Evolutionary conservation across 345 rosid genomes (phyloP), one percentile per base, ranked within the genome.

Genomic region (Angophora floribunda): DNA sequence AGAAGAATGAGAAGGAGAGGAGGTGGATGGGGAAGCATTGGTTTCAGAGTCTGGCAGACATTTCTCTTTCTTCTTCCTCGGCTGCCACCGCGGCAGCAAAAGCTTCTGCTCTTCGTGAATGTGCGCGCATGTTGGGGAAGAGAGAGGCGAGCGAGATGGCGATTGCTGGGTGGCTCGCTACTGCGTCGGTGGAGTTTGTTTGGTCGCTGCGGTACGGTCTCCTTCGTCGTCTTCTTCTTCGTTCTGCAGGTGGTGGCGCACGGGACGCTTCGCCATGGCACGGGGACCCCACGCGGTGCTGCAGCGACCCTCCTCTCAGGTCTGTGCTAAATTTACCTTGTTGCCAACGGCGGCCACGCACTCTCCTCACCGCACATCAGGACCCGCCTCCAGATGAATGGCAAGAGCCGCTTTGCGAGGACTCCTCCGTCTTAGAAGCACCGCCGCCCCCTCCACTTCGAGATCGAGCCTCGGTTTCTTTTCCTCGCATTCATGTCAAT

Each of bases 371-470:
- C 82, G 12, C 14, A 49, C 84, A 22, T 41, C 49, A 28, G 86
- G 53, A 44, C 51, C 14, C 85, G 78, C 26, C 63, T 85, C 87
- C 94, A 92, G 90, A 94, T 95, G 97, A 93, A 95, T 95, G 96
- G 96, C 96, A 92, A 94, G 93, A 88, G 91, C 91, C 90, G 89
- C 93, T 89, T 91, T 92, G 26, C 94, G 93, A 89, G 90, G 91
- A 63, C 87, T 93, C 65, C 87, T 89, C 91, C 91, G 93, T 65
- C 92, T 75, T 45, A 22, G 84, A 41, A 12, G 49, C 49, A 12
- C 49, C 84, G 84, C 80, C 80, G 10, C 49, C 49, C 26, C 84
- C 47, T 41, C 84, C 28, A 41, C 84, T 45, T 6, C 28, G 8
- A 75, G 84, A 44, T 75, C 49, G 5, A 75, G 15, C 49, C 84